Base-by-base conservation (phyloP, 441 rosid genomes). In the Heliophila coronopifolia region DNA sequence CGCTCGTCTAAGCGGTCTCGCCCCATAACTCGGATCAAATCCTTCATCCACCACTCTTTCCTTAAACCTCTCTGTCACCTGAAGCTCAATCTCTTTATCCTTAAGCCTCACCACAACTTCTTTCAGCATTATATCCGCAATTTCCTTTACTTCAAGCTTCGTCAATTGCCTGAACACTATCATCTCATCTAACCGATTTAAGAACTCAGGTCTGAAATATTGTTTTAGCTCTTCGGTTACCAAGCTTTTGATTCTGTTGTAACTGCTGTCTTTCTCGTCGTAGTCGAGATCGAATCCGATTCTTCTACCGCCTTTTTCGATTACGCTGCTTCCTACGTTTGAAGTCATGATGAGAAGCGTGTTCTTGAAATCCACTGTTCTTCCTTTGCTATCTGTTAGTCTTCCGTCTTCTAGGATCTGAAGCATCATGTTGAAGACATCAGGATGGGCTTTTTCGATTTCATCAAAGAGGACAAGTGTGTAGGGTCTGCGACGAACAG, bases 341-440 rank as follows among this genome's bases (percentile, higher is more conserved):
- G 98, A 90, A 16, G 98, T 90, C 98, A 90, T 84, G 23, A 90
- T 86, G 50, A 90, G 71, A 55, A 90, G 94, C 1, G 98, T 90
- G 56, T 90, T 90, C 66, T 86, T 86, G 80, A 90, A 90, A 54
- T 90, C 98, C 3, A 90, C 98, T 0, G 95, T 86, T 67, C 98
- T 77, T 42, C 98, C 96, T 73, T 86, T 90, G 76, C 98, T 90
- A 69, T 90, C 98, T 1, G 96, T 90, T 70, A 90, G 43, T 67
- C 98, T 74, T 44, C 98, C 96, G 46, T 90, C 98, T 72, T 90
- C 98, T 0, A 90, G 94, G 59, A 90, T 84, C 42, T 90, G 98
- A 73, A 90, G 98, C 96, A 90, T 86, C 87, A 86, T 86, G 81
- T 90, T 86, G 70, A 86, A 90, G 48, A 86, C 96, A 50, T 86